Conservation (phyloP, 2,329 filamentous ascomycete genomes). For the Thielaviopsis cerberus region DNA sequence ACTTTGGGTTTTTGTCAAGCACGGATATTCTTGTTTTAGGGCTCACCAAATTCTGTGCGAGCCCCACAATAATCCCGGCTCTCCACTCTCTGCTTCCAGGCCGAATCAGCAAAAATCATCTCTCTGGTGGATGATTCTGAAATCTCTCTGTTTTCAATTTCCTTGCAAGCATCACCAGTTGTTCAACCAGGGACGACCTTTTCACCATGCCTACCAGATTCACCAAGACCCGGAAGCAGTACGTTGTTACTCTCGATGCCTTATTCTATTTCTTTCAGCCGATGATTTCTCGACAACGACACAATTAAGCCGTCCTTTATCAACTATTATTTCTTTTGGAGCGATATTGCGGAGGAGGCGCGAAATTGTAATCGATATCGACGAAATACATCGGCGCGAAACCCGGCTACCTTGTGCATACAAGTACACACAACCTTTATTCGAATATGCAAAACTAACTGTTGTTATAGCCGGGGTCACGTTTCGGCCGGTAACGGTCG, state of each 20-base stretch:
- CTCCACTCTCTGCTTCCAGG: conserved; percentile 8
- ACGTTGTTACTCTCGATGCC: conserved; percentile 24
- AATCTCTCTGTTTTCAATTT: conserved; percentile 11
- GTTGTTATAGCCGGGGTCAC: conserved; percentile 62
- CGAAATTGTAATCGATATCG: conserved; percentile 6
- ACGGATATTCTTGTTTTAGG: conserved; percentile 5
- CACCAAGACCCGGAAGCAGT: conserved; percentile 63
- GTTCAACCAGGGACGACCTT: conserved; percentile 16
- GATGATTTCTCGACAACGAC: conserved; percentile 9
- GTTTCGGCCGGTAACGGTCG: conserved; percentile 97
- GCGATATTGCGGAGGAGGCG: conserved; percentile 5
- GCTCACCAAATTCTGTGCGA: conserved; percentile 10
- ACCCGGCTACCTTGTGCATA: neutral
- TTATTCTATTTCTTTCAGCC: conserved; percentile 7
- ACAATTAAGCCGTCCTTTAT: conserved; percentile 10
- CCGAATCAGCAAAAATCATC: conserved; percentile 11
- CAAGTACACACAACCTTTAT: conserved; percentile 1
- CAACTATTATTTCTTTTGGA: neutral
- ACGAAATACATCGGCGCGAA: neutral
- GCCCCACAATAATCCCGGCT: conserved; percentile 7
- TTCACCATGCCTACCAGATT: conserved; percentile 55
- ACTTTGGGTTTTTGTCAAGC: neutral
- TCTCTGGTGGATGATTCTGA: conserved; percentile 8
- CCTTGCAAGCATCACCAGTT: conserved; percentile 11
- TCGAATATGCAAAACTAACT: conserved; percentile 16